These are phyloP conservation scores for Alternaria infectoria DNA, from an alignment of 2,329 filamentous ascomycete species.

Conservation along the genomic window DNA sequence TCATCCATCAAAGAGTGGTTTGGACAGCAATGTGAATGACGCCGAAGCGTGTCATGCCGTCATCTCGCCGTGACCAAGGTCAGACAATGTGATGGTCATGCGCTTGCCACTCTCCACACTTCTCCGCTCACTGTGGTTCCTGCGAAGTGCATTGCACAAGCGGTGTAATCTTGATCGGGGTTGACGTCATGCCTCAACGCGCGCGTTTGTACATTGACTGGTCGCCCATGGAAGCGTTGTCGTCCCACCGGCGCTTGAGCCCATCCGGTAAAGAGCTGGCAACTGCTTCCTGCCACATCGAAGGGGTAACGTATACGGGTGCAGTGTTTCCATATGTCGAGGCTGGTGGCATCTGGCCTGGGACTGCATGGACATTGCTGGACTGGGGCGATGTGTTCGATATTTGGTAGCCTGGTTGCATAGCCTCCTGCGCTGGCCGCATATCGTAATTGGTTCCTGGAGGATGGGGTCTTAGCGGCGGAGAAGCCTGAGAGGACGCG, in stretches of 20 bases:
- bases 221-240: conserved; percentile 45
- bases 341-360: conserved; percentile 42
- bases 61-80: background rate
- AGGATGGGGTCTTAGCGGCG: conserved; percentile 52
- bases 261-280: conserved; percentile 50
- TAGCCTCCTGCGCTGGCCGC: conserved; percentile 43
- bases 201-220: conserved; percentile 48
- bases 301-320: conserved; percentile 53
- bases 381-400: conserved; percentile 46
- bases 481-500: conserved; percentile 52
- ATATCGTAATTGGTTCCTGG: conserved; percentile 49
- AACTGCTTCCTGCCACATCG: conserved; percentile 60
- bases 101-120: conserved; percentile 1
- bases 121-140: background rate
- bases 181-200: conserved; percentile 31
- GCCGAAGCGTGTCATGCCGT: background rate
- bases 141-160: background rate
- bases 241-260: conserved; percentile 55
- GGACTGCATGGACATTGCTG: conserved; percentile 34
- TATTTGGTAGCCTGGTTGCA: conserved; percentile 42
- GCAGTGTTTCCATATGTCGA: conserved; percentile 41
- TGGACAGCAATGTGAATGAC: background rate
- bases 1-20: background rate
- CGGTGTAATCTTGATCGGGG: background rate
- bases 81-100: background rate